Percentiles rank a stretch among this genome's conserved stretches.
These are phyloP conservation scores for Chytriomyces confervae DNA, from an alignment of 192 early-diverging fungal species.

Conservation along the genomic window DNA sequence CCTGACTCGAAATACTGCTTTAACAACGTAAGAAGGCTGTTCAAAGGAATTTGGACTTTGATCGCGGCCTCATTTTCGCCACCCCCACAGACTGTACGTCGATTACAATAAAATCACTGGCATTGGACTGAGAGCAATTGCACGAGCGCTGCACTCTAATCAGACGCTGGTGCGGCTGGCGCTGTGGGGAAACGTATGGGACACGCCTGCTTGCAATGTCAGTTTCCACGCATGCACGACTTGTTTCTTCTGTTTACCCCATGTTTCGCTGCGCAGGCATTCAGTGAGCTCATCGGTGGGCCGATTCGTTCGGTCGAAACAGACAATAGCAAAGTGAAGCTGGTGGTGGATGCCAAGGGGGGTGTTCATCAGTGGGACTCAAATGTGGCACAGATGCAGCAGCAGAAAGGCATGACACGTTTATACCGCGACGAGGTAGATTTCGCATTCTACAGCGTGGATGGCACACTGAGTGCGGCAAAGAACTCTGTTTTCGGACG, in stretches of 20 bases:
- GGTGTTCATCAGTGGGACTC: neutral
- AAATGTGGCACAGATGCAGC: neutral
- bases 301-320: conserved; percentile 21
- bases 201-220: conserved; percentile 51
- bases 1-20: conserved; percentile 40
- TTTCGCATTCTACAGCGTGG: conserved; percentile 46
- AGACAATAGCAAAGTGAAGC: conserved; percentile 5
- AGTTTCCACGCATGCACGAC: neutral
- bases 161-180: conserved; percentile 33
- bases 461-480: conserved; percentile 48
- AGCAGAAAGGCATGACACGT: conserved; percentile 1
- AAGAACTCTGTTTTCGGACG: neutral
- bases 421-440: conserved; percentile 41
- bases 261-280: conserved; percentile 30
- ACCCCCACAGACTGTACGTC: conserved; percentile 43
- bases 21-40: conserved; percentile 13
- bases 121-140: conserved; percentile 41
- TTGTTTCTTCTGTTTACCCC: conserved; percentile 15
- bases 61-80: neutral
- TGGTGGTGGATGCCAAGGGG: neutral
- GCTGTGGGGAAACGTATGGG: conserved; percentile 58
- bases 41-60: too few relatives aligned
- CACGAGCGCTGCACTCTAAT: conserved; percentile 38
- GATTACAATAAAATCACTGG: conserved; percentile 58
- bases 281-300: conserved; percentile 46